Evolutionary conservation across 306 rosid species (phyloP).

Genomic region (Rosa multiflora): DNA sequence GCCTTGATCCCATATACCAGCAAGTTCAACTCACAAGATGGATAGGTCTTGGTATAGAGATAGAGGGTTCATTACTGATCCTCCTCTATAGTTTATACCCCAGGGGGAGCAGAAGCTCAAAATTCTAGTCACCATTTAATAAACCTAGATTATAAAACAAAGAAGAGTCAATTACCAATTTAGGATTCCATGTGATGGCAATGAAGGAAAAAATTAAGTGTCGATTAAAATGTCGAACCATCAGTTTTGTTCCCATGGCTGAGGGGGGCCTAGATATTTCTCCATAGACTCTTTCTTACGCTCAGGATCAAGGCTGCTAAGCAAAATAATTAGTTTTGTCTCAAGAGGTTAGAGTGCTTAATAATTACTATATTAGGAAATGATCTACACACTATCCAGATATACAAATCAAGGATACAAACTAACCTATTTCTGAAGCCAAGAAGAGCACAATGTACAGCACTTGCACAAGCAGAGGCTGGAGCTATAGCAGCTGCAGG

Average conservation of each 20-base stretch:
- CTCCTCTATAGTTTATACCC: neutral
- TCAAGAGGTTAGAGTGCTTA: constrained; percentile 17
- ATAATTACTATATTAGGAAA: constrained; percentile 5
- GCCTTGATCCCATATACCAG: neutral
- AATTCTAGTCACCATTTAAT: neutral
- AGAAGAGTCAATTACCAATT: neutral
- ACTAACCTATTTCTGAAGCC: constrained; percentile 92
- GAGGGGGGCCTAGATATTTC: constrained; percentile 82
- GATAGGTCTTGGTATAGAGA: neutral
- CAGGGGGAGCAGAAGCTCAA: constrained; percentile 3
- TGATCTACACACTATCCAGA: constrained; percentile 5
- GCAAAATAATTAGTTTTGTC: constrained; percentile 19
- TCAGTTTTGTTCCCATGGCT: constrained; percentile 69
- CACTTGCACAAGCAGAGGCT: constrained; percentile 96
- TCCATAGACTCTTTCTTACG: constrained; percentile 92
- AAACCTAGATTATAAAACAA: constrained; percentile 6
- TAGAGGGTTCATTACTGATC: neutral
- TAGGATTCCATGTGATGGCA: neutral
- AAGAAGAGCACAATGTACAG: constrained; percentile 81
- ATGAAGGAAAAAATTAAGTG: constrained; percentile 15
- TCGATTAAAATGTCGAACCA: constrained; percentile 24
- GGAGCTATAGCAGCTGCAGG: constrained; percentile 97
- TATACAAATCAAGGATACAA: constrained; percentile 18
- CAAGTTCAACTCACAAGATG: constrained; percentile 25
- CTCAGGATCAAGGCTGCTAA: constrained; percentile 89